Evolutionary conservation across 2,329 filamentous ascomycete species (phyloP).

Genomic region (Penicillium olsonii): DNA sequence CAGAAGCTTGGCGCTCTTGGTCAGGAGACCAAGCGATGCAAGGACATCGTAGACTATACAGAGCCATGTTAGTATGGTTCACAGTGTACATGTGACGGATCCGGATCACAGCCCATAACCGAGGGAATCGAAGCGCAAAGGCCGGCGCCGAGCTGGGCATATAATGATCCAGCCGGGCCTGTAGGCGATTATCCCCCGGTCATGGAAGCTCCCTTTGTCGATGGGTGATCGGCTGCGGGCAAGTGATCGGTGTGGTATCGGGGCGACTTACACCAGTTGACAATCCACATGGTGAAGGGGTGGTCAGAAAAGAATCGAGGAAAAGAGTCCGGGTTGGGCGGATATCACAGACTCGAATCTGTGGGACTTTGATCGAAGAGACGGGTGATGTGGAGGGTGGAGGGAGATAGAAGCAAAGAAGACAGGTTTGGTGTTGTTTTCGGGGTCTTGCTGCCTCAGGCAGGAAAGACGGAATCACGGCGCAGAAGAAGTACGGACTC

Average conservation of each 20-base stretch:
- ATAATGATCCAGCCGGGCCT: not conserved
- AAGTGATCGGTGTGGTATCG: constrained; percentile 5
- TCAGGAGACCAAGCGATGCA: constrained; percentile 81
- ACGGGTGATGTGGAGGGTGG: constrained; percentile 20
- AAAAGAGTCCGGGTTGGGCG: constrained; percentile 7
- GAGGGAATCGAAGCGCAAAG: constrained; percentile 11
- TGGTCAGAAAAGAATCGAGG: constrained; percentile 4
- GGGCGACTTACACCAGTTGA: constrained; percentile 81
- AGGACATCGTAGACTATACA: constrained; percentile 81
- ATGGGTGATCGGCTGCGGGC: not conserved
- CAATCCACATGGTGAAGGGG: constrained; percentile 72
- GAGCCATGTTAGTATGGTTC: constrained; percentile 10
- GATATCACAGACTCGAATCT: constrained; percentile 10
- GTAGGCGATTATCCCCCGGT: not conserved
- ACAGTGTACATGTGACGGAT: not conserved
- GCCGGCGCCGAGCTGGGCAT: not conserved
- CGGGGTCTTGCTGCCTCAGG: constrained; percentile 27
- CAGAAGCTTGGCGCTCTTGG: constrained; percentile 94
- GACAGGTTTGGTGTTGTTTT: constrained; percentile 36
- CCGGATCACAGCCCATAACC: constrained; percentile 13
- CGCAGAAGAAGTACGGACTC: constrained; percentile 1
- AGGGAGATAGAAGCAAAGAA: constrained; percentile 29
- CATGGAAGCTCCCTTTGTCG: not conserved
- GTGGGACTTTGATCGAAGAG: constrained; percentile 6
- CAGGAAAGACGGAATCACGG: constrained; percentile 13